Evolutionary conservation across 2,329 filamentous ascomycete species (phyloP), one percentile per base, ranked within the genome.

Genomic region (Fusarium chlamydosporum): DNA sequence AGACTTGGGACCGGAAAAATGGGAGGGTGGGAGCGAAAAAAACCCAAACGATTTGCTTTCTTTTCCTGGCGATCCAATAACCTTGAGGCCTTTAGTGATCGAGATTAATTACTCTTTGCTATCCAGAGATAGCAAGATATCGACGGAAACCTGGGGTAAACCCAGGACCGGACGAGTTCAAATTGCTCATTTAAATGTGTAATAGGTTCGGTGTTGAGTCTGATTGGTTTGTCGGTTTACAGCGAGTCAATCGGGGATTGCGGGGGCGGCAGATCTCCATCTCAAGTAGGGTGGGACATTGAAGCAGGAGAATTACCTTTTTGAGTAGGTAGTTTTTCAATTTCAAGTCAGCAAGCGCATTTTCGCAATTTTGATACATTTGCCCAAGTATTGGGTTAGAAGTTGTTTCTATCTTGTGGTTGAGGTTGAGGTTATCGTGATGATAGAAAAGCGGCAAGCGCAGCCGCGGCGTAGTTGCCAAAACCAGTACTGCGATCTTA

Each of bases 211-310:
- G n/a, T 27, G 31, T 51, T 45, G 33, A 50, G 35, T 37, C 31
- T 62, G 66, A 69, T 70, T 69, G 67, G 67, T 20, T 42, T 8
- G 3, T 10, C n/a, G 33, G 26, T 46, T 57, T 38, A 16, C 52
- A 56, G 31, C n/a, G 42, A 73, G 47, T 53, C 46, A 48, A 51
- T 45, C 58, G 48, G 48, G 51, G 63, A 70, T 72, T 72, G 72
- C 72, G 72, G 72, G 72, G 70, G 68, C 63, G 62, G 72, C 57
- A 74, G 72, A 74, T 74, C 72, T 73, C 60, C 61, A 47, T 65
- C 38, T 66, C 55, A 52, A 6, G 42, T 18, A 51, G 41, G 56
- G 41, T 31, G 61, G 61, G 15, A 65, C 59, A 52, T 50, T 41
- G 18, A 61, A 50, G 34, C 26, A 64, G 51, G 26, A 45, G 50